Conservation (phyloP, 768 basidiomycete genomes). For the Boletus pseudopeckii region DNA sequence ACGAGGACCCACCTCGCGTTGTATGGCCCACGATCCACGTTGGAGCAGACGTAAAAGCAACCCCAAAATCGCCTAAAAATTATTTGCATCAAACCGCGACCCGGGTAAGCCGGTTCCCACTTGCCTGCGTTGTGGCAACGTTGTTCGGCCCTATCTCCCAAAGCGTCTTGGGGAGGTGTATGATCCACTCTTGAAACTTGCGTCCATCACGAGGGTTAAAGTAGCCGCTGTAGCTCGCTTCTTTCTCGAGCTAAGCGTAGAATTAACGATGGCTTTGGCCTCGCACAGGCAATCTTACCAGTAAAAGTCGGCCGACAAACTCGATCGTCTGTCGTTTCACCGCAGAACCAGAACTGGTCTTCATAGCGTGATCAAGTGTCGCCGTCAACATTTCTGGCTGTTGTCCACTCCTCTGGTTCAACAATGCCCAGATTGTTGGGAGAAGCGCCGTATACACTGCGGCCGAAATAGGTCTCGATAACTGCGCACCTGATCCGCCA, state of each 20-base stretch:
- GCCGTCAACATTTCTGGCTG: slow-evolving; percentile 42
- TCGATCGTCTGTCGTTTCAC: slow-evolving; percentile 68
- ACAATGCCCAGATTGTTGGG: slow-evolving; percentile 75
- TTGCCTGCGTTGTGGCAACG: slow-evolving; percentile 57
- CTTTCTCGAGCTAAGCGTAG: slow-evolving; percentile 53
- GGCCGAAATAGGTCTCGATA: slow-evolving; percentile 52
- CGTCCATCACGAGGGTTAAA: slow-evolving; percentile 37
- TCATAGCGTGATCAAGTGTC: slow-evolving; percentile 62
- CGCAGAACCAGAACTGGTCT: slow-evolving; percentile 54
- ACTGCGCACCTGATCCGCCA: slow-evolving; percentile 37
- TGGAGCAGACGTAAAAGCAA: slow-evolving; percentile 63
- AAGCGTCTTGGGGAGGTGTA: slow-evolving; percentile 71
- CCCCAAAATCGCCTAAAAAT: slow-evolving; percentile 49
- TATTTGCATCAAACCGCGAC: slow-evolving; percentile 4
- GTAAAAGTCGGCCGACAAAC: slow-evolving; percentile 66
- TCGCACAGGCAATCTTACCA: slow-evolving; percentile 45
- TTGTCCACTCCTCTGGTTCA: slow-evolving; percentile 45
- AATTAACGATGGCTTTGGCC: slow-evolving; percentile 1
- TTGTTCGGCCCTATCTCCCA: slow-evolving; percentile 79
- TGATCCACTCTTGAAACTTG: slow-evolving; percentile 61
- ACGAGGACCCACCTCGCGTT: slow-evolving; percentile 40
- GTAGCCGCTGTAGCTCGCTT: slow-evolving; percentile 47
- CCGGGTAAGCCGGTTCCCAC: slow-evolving; percentile 5
- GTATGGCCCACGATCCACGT: slow-evolving; percentile 45
- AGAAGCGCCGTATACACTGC: slow-evolving; percentile 62